Evolutionary conservation across 768 basidiomycete species (phyloP).

Genomic region (Boletellus sp.): DNA sequence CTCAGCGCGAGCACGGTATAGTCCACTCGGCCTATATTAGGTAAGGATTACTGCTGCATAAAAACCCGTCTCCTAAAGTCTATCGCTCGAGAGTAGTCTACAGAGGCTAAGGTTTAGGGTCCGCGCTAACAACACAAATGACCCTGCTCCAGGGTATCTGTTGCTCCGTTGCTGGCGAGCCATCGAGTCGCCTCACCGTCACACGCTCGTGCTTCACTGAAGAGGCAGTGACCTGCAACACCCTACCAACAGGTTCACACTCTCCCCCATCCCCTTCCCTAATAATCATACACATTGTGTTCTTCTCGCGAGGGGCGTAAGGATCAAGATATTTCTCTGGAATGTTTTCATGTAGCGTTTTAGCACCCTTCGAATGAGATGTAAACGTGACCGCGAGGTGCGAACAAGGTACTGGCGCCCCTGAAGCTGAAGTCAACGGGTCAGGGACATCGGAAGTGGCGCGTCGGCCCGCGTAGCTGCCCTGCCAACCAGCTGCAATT

Average conservation of each 20-base stretch:
- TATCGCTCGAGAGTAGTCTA: no score
- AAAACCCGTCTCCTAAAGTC: no score
- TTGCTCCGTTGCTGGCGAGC: neutral
- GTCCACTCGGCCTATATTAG: no score
- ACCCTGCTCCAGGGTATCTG: neutral
- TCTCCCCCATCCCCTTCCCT: neutral
- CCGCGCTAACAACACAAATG: no score
- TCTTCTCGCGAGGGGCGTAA: neutral
- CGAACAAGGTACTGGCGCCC: neutral
- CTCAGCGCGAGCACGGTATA: no score
- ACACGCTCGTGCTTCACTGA: neutral
- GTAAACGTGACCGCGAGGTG: neutral
- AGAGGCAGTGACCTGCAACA: neutral
- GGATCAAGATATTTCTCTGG: neutral
- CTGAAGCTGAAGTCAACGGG: neutral
- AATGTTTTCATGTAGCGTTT: neutral
- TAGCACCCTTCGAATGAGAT: neutral
- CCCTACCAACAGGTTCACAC: neutral
- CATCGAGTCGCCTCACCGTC: neutral
- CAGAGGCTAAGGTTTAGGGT: no score
- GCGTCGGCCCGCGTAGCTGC: neutral
- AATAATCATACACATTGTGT: slow-evolving; percentile 1
- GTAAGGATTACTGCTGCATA: no score
- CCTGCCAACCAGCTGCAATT: neutral
- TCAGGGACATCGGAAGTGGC: neutral